Evolutionary conservation across 257 asterid species (phyloP), one percentile per base, ranked within the genome.

Genomic region (Orobanche coerulescens): DNA sequence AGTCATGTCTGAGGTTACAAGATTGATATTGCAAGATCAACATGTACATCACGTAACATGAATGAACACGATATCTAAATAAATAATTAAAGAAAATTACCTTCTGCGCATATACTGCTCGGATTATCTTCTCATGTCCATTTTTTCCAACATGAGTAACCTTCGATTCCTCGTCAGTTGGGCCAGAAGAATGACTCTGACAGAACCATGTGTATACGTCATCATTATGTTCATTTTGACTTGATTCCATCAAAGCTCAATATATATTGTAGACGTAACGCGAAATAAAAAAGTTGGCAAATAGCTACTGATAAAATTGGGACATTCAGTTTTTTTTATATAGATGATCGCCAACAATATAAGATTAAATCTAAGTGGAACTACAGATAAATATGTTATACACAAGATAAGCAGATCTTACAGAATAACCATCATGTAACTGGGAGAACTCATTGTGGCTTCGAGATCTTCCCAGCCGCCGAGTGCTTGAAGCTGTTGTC

Each of bases 141-240:
- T 73, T 65, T 81, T 71, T 79, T 61, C 75, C 75, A 60, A 65
- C 51, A 70, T 53, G 76, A 72, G 76, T 61, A 69, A 76, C 90
- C 75, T 76, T 84, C 50, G 78, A 66, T 39, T 90, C 95, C 54
- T 86, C 97, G 58, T 90, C 95, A 46, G 97, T 82, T 73, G 82
- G 69, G 28, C 78, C 85, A 64, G 92, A 86, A 56, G 92, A 84
- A 40, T 90, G 89, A 61, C 95, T 90, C 97, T 86, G 78, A 53
- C 24, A 78, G 68, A 34, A 71, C 25, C 64, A 71, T 34, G 55
- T 56, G 67, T 19, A 44, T 40, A 46, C 54, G 58, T 78, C 58
- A 69, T 39, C 55, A 62, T 43, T 58, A 25, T 25, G 66, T 59
- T 62, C 18, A 47, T 14, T 58, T 50, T 10, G 24, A 51, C 58